Base-by-base conservation (phyloP, 2,329 filamentous ascomycete species). In the Neonectria neomacrospora region DNA sequence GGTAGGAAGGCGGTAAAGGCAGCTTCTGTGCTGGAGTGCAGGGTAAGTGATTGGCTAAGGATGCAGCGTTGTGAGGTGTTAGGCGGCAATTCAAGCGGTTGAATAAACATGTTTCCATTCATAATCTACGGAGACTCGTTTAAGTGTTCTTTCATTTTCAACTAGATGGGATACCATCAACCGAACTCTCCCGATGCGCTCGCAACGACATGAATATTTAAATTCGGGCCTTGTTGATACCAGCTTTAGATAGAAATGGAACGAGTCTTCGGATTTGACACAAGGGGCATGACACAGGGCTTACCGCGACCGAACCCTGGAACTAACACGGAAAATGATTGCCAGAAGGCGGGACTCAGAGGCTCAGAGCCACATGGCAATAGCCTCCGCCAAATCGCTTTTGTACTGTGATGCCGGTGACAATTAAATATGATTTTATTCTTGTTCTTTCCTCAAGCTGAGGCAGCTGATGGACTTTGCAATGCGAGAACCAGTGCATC, bases 1-100 rank as follows among this genome's bases (percentile, higher is more conserved):
- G 28, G 45, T 64, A 54, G 64, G 71, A 48, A 73, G 66, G 71
- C 71, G 71, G 71, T 73, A 65, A 72, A 26, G 18, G 2, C 2
- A 26, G 26, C 14, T n/a, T 48, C 32, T 45, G 26, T 28, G 14
- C 3, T 42, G 11, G 7, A 22, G 26, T 45, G 7, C 26, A 56
- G 53, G 53, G 53, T 56, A 56, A 28, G 14, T 28, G 22, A 26
- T 16, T 23, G 37, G 18, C 22, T 9, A 48, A 39, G 3, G 10
- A 57, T 39, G 60, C 6, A 63, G 41, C 41, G 7, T 42, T 22
- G 37, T 22, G 30, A 3, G 9, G 3, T 6, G 30, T 26, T 20
- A 26, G 18, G 16, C 34, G 20, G n/a, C 34, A 20, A 39, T 11
- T 53, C 20, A n/a, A n/a, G 22, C 14, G 9, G n/a, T 39, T 11